Evolutionary conservation across 73 alveolate species (phyloP).

Genomic region (Breviolum minutum): DNA sequence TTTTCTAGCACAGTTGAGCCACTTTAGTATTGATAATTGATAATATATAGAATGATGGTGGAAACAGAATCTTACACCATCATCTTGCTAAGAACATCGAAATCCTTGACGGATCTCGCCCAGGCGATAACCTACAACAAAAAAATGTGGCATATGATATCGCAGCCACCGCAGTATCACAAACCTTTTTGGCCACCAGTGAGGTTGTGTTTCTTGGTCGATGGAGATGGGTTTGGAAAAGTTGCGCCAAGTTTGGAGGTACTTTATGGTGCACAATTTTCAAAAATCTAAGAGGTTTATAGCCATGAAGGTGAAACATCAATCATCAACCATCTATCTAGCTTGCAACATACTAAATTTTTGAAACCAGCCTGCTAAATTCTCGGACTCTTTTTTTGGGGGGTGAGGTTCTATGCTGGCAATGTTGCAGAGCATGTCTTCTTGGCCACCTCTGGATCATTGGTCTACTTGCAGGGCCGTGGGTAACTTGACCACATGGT

Average conservation of each 20-base stretch:
- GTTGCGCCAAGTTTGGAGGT: background rate
- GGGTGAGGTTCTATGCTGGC: slow-evolving; percentile 48
- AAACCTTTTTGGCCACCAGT: slow-evolving; percentile 7
- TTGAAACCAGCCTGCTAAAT: background rate
- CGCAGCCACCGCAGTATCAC: slow-evolving; percentile 13
- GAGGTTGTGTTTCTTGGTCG: slow-evolving; percentile 39
- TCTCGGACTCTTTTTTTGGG: background rate
- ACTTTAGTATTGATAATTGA: too few relatives aligned
- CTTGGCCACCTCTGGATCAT: slow-evolving; percentile 28
- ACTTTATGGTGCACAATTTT: background rate
- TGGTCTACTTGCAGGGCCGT: slow-evolving; percentile 37
- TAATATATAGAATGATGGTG: too few relatives aligned
- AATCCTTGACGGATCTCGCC: too few relatives aligned
- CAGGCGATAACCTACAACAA: slow-evolving; percentile 24
- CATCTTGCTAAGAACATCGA: too few relatives aligned
- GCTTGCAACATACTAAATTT: background rate
- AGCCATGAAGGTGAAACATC: background rate
- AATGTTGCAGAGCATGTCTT: slow-evolving; percentile 53
- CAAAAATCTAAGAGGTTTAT: background rate
- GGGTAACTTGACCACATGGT: background rate
- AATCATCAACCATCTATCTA: too few relatives aligned
- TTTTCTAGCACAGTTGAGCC: too few relatives aligned
- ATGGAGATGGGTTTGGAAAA: background rate
- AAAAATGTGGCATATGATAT: slow-evolving; percentile 14
- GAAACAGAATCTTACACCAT: too few relatives aligned